phyloP scores from a whole-genome alignment of 257 asterid genomes.

The Schizonepeta tenuifolia region DNA sequence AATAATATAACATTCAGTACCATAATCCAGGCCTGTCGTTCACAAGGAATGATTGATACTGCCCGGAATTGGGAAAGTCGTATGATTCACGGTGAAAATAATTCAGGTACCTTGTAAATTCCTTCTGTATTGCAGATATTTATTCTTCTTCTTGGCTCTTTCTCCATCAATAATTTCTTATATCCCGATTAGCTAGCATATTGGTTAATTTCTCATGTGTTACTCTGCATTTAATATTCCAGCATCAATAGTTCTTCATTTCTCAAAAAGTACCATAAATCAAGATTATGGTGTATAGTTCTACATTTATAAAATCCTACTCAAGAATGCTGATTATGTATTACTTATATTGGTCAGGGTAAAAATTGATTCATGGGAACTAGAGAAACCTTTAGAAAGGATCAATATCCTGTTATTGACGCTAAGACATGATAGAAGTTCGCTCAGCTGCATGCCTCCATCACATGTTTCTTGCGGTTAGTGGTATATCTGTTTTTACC shows the following conservation, averaged over 20 bases:
- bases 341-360: constrained; percentile 31
- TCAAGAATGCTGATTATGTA: constrained; percentile 19
- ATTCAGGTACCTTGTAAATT: constrained; percentile 35
- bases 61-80: constrained; percentile 61
- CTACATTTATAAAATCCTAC: neutral
- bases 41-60: constrained; percentile 68
- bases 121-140: neutral
- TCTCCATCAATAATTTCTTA: neutral
- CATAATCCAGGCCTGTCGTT: constrained; percentile 64
- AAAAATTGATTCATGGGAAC: constrained; percentile 29
- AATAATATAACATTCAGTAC: constrained; percentile 70
- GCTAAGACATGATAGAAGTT: neutral
- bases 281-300: neutral
- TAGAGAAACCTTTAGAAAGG: constrained; percentile 24
- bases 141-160: constrained; percentile 11
- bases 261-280: constrained; percentile 5
- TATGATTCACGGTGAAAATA: constrained; percentile 36
- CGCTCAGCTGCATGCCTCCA: constrained; percentile 3
- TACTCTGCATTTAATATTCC: neutral
- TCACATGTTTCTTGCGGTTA: constrained; percentile 31
- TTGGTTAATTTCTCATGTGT: neutral
- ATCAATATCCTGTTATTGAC: constrained; percentile 18
- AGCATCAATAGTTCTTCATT: constrained; percentile 14
- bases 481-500: neutral
- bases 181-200: neutral